A percentile compares a stretch with the other conserved stretches of the same genome.
Evolutionary conservation across 768 basidiomycete genomes (phyloP).

Genomic region (Pleurotus giganteus): DNA sequence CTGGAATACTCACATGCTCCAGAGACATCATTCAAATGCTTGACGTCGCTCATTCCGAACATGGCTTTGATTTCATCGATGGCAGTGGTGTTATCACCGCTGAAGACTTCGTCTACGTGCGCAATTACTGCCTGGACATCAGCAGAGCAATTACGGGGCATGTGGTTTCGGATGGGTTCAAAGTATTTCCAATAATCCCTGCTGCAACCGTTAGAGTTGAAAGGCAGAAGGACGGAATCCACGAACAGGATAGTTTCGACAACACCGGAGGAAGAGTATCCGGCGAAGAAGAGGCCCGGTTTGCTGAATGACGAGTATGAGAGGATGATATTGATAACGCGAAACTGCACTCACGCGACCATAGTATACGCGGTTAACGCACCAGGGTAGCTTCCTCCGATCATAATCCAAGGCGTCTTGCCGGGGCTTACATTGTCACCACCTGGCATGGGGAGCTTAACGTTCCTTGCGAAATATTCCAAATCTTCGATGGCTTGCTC

Average conservation of each 20-base stretch:
- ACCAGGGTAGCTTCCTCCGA: conserved; percentile 53
- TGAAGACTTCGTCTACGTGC: conserved; percentile 58
- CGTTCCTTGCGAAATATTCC: conserved; percentile 66
- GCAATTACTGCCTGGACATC: conserved; percentile 64
- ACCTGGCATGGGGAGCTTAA: conserved; percentile 62
- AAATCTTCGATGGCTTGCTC: conserved; percentile 75
- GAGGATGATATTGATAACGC: background rate
- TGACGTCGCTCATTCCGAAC: conserved; percentile 56
- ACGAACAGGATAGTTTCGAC: conserved; percentile 57
- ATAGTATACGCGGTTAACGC: conserved; percentile 35
- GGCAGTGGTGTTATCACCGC: conserved; percentile 37
- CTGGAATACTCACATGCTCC: conserved; percentile 40
- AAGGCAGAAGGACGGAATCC: background rate
- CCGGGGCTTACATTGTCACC: conserved; percentile 59
- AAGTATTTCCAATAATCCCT: conserved; percentile 71
- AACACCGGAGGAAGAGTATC: conserved; percentile 63
- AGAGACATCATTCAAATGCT: conserved; percentile 66
- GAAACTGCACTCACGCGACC: conserved; percentile 48
- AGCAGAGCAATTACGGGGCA: conserved; percentile 66
- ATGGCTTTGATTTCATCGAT: conserved; percentile 54
- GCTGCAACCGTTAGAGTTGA: conserved; percentile 2
- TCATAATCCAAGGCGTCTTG: conserved; percentile 46
- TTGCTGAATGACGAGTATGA: conserved; percentile 34
- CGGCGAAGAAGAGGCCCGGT: conserved; percentile 58
- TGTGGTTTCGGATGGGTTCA: conserved; percentile 59